Percentiles rank a stretch among this genome's conserved stretches.
Conservation (phyloP, 2,329 filamentous ascomycete genomes). For the Aspergillus sclerotialis region DNA sequence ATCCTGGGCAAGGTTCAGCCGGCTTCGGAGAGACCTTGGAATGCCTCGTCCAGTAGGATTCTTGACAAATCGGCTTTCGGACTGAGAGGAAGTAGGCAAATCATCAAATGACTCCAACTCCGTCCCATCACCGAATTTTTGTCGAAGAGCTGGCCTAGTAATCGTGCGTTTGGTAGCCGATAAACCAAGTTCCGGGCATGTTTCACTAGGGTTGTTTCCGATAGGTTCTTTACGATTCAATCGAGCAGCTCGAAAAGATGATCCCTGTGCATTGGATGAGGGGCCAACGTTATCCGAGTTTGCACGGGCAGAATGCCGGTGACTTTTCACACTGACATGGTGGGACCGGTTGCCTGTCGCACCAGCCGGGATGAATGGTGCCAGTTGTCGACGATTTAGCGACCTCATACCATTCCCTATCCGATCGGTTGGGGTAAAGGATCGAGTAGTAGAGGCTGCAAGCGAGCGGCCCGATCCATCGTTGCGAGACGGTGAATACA, state of each 20-base stretch:
- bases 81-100: conserved; percentile 74
- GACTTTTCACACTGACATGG: conserved; percentile 64
- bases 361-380: conserved; percentile 75
- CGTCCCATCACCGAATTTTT: conserved; percentile 82
- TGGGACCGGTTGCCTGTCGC: conserved; percentile 68
- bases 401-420: conserved; percentile 30
- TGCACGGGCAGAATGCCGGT: conserved; percentile 67
- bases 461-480: conserved; percentile 25
- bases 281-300: conserved; percentile 67
- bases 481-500: conserved; percentile 31
- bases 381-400: conserved; percentile 51
- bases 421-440: conserved; percentile 66
- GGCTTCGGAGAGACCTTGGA: conserved; percentile 54
- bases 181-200: conserved; percentile 44
- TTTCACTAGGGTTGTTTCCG: conserved; percentile 37
- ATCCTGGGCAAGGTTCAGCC: conserved; percentile 39
- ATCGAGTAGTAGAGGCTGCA: conserved; percentile 38
- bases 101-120: conserved; percentile 94
- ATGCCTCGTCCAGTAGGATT: conserved; percentile 64
- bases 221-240: conserved; percentile 43
- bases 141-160: conserved; percentile 61
- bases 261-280: conserved; percentile 34
- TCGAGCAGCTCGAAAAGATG: conserved; percentile 34
- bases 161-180: conserved; percentile 61
- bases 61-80: conserved; percentile 77